Percentiles rank a stretch among this genome's conserved stretches.
phyloP scores from a whole-genome alignment of 2,329 filamentous ascomycete species.

The Drechslera avenae region DNA sequence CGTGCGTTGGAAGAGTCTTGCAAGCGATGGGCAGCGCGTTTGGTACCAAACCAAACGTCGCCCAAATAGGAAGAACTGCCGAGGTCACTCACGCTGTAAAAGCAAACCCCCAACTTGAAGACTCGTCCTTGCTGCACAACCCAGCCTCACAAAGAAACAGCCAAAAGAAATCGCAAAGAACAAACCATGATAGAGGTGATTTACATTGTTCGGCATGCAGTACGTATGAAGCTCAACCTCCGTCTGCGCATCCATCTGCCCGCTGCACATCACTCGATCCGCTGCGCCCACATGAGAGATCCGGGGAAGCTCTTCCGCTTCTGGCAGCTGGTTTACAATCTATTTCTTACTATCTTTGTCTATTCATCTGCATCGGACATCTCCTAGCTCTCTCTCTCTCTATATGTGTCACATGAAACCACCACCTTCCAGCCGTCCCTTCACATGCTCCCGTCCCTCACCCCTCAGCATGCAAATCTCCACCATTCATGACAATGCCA shows the following conservation, averaged over 20 bases:
- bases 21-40: background rate
- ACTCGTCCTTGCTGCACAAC: background rate
- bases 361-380: constrained; percentile 4
- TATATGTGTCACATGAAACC: constrained; percentile 11
- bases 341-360: constrained; percentile 15
- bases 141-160: constrained; percentile 1
- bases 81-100: constrained; percentile 11
- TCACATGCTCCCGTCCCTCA: background rate
- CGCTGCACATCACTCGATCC: constrained; percentile 8
- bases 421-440: constrained; percentile 5
- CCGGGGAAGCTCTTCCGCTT: constrained; percentile 15
- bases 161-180: background rate
- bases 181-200: constrained; percentile 52
- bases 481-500: constrained; percentile 17
- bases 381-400: constrained; percentile 7
- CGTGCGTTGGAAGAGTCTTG: background rate
- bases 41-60: background rate
- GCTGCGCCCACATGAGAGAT: constrained; percentile 11
- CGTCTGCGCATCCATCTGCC: background rate
- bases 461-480: background rate
- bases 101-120: background rate
- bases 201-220: constrained; percentile 57
- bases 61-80: constrained; percentile 15
- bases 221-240: constrained; percentile 46
- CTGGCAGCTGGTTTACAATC: constrained; percentile 5